Evolutionary conservation across 352 stramenopile species (phyloP), one percentile per base, ranked within the genome.

Genomic region (Pythium sukuiense): DNA sequence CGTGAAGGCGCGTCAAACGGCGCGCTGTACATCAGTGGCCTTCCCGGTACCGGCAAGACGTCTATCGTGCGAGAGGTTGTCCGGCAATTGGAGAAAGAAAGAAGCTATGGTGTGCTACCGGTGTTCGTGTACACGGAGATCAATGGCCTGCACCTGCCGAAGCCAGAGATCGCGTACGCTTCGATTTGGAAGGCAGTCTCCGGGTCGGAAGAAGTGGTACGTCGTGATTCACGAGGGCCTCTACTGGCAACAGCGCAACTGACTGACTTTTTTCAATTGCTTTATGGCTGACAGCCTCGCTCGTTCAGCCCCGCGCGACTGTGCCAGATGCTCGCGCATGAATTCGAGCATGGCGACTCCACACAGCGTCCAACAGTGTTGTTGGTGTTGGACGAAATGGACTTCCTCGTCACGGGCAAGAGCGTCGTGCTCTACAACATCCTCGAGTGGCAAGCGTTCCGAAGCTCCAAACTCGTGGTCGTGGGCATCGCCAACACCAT

Each of bases 401-500:
- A 92, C 57, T 92, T 92, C 55, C 83, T 92, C 68, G 65, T 90
- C 26, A 77, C 80, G 0, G 78, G 81, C 41, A 92, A 92, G 67
- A 87, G 86, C 65, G 75, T 81, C 41, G 83, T 92, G 57, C 70
- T 92, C 58, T 92, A 92, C 79, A 92, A 92, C 63, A 62, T 92
- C 32, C 71, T 92, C 26, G 84, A 92, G 65, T 92, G 84, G 84
- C 81, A 89, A 48, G 76, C 76, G 2, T 71, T 77, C 29, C 52
- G 70, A 16, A 75, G 74, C 3, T 81, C 84, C 39, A 90, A 90
- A 53, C 79, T 92, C 46, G 69, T 90, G 33, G 62, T 92, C 41
- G 66, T 92, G 9, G 84, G 84, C 58, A 92, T 92, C 60, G 84
- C 81, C 55, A 92, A 92, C 71, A 90, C 81, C 3, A 92, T 92